Evolutionary conservation across 2,329 filamentous ascomycete genomes (phyloP), one percentile per base, ranked within the genome.

Genomic region (Trichoderma atroviride): DNA sequence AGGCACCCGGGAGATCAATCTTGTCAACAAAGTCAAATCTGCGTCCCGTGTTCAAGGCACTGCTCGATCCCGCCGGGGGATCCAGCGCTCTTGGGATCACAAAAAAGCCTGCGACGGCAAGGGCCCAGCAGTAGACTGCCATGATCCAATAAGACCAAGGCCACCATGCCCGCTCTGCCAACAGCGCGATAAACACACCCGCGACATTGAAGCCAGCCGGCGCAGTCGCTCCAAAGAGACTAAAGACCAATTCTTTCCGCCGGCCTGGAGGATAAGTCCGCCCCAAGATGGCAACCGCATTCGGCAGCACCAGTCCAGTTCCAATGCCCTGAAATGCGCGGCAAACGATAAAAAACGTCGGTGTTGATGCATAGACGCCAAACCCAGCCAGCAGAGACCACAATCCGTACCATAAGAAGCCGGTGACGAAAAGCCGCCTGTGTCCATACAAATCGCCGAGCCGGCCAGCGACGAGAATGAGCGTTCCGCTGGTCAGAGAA

Each of bases 251-350:
- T 24, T 76, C 74, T 68, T 81, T 79, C 9, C 76, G 76, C 13
- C 70, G 70, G 0, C 79, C 79, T 0, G 76, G 75, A 2, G 79
- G 75, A 73, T 89, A 89, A 0, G 82, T 81, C 0, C 79, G 78
- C 5, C 87, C 86, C 3, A 89, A 75, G 19, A 90, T 80, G 2
- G 86, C 87, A 33, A 89, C 77, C 2, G 79, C 84, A 73, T 89
- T 89, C 0, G 87, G 87, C n/a, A 89, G 75, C 57, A 83, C 73
- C 56, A 89, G 79, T 0, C 87, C 84, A 0, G 86, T 84, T 0
- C 87, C 87, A 43, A 87, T 82, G 1, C 85, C 84, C 71, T 87
- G 84, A 22, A 87, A 76, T 2, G 81, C 83, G n/a, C 85, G 81
- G 27, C 80, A 80, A 61, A 85, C 79, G 47, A 81, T 80, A 72